Conservation (phyloP, 129 eudicot genomes). For the Sambucus nigra region DNA sequence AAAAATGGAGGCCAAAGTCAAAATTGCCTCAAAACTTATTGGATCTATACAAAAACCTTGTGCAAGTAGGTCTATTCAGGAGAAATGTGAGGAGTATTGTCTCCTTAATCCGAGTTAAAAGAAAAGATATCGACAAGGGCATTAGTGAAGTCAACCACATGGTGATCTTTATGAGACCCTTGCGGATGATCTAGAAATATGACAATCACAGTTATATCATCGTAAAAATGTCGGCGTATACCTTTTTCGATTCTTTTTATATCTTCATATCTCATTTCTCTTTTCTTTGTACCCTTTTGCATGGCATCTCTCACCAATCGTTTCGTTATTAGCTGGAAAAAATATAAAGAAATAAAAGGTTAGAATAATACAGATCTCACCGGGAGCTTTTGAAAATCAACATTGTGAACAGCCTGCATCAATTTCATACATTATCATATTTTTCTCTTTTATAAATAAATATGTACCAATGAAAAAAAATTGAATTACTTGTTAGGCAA, state of each 20-base stretch:
- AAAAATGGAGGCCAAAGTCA: too few species aligned
- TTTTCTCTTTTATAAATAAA: too few species aligned
- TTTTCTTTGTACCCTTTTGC: slow-evolving; percentile 48
- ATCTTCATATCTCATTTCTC: slow-evolving; percentile 57
- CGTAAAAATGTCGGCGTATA: slow-evolving; percentile 63
- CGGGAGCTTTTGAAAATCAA: slow-evolving; percentile 17
- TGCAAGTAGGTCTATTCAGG: slow-evolving; percentile 11
- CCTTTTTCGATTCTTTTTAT: slow-evolving; percentile 64
- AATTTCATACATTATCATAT: too few species aligned
- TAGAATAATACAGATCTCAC: slow-evolving; percentile 15
- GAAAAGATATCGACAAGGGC: slow-evolving; percentile 53
- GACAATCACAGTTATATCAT: slow-evolving; percentile 69
- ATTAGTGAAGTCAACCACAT: slow-evolving; percentile 30
- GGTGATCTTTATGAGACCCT: slow-evolving; percentile 32
- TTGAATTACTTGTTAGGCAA: too few species aligned
- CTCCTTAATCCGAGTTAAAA: slow-evolving; percentile 34
- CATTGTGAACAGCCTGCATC: slow-evolving; percentile 20
- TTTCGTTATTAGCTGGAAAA: slow-evolving; percentile 68
- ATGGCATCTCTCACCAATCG: slow-evolving; percentile 58
- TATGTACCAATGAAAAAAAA: too few species aligned
- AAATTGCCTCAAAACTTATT: slow-evolving; percentile 17
- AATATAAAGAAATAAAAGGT: background rate
- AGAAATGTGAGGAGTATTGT: slow-evolving; percentile 21
- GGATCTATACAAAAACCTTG: slow-evolving; percentile 14
- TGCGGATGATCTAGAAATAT: slow-evolving; percentile 44